A percentile compares a stretch with the other conserved stretches of the same genome.
These are phyloP conservation scores for Adansonia gregorii DNA, from an alignment of 441 rosid genomes.

Conservation along the genomic window DNA sequence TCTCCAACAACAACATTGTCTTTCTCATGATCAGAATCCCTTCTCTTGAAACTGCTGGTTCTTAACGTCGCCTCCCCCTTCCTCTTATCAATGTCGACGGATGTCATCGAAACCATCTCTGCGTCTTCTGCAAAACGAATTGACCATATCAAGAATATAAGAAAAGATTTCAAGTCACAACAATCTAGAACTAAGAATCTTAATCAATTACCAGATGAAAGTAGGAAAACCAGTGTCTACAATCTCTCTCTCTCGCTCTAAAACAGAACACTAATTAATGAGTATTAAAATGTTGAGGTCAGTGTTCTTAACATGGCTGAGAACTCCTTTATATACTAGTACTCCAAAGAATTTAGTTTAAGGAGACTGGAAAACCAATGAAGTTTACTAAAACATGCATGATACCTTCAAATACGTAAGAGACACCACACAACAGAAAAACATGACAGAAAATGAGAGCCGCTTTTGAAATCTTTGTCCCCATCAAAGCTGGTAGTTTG, in stretches of 20 bases:
- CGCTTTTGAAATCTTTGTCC: constrained; percentile 18
- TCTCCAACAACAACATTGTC: background rate
- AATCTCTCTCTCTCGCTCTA: background rate
- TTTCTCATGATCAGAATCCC: constrained; percentile 14
- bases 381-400: constrained; percentile 17
- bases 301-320: background rate
- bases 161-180: background rate
- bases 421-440: background rate
- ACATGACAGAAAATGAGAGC: background rate
- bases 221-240: background rate
- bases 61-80: background rate
- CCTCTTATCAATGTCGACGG: constrained; percentile 3
- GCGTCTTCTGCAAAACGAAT: background rate
- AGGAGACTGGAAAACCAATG: background rate
- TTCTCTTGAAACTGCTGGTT: constrained; percentile 8
- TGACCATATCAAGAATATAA: background rate
- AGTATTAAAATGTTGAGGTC: background rate
- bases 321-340: background rate
- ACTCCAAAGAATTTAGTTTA: background rate
- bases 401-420: constrained; percentile 2
- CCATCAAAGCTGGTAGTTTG: background rate
- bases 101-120: constrained; percentile 1
- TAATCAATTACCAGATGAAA: constrained; percentile 11
- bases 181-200: background rate
- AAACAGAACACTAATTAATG: background rate